phyloP scores from a whole-genome alignment of 2,329 filamentous ascomycete species.

The Pseudocercospora pini-densiflorae region DNA sequence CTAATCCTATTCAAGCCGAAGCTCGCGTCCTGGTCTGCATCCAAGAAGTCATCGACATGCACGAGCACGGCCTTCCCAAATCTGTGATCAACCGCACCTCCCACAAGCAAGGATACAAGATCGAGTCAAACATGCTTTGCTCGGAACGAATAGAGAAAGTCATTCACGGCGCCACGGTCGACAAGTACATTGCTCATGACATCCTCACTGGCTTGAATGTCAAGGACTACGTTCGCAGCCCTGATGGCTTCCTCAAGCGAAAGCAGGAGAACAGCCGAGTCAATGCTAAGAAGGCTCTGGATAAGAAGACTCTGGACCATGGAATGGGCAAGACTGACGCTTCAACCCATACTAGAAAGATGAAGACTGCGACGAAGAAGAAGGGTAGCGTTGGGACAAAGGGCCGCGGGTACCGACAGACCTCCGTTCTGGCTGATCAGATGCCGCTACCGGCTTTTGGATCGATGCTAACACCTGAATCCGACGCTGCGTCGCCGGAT shows the following conservation, averaged over 20 bases:
- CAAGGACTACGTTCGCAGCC: constrained; percentile 13
- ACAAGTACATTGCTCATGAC: constrained; percentile 26
- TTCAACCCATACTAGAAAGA: too few relatives aligned
- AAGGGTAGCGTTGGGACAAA: neutral
- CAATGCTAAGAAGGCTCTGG: constrained; percentile 24
- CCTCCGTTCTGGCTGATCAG: neutral
- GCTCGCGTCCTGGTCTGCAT: constrained; percentile 21
- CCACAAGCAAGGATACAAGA: constrained; percentile 15
- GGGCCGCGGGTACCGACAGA: neutral
- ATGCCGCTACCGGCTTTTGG: neutral
- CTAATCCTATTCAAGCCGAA: constrained; percentile 12
- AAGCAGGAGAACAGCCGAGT: constrained; percentile 24
- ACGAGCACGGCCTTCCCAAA: constrained; percentile 19
- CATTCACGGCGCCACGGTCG: constrained; percentile 9
- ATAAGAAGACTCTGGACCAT: constrained; percentile 13
- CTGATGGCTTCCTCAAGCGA: constrained; percentile 17
- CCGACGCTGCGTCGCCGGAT: neutral
- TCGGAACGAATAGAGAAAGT: constrained; percentile 19
- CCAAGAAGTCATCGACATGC: constrained; percentile 20
- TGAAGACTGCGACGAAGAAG: neutral
- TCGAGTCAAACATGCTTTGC: constrained; percentile 15
- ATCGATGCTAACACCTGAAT: neutral
- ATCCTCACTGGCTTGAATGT: constrained; percentile 17
- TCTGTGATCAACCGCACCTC: constrained; percentile 9
- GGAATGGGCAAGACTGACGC: neutral